phyloP scores from a whole-genome alignment of 768 basidiomycete genomes.

The Leccinum ochraceum region DNA sequence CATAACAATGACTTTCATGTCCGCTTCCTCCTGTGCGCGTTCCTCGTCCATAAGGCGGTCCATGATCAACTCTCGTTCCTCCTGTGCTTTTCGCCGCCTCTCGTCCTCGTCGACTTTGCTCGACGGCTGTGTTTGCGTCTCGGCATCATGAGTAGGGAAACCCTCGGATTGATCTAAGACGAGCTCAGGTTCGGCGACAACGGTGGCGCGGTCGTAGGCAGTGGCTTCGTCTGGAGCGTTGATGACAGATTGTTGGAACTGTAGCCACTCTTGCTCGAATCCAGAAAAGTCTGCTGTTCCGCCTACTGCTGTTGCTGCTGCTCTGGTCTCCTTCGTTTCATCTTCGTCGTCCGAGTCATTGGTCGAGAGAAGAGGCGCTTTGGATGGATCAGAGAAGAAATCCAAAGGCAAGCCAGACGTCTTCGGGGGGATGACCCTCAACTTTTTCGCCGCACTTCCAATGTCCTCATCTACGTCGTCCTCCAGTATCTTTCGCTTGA shows the following conservation, averaged over 20 bases:
- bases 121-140: conserved; percentile 18
- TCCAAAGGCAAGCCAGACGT: conserved; percentile 52
- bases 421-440: conserved; percentile 23
- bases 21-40: conserved; percentile 52
- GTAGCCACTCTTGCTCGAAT: conserved; percentile 67
- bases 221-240: conserved; percentile 52
- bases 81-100: conserved; percentile 56
- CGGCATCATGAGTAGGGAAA: conserved; percentile 42
- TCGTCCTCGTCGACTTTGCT: conserved; percentile 34
- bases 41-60: conserved; percentile 85
- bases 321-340: conserved; percentile 24
- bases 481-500: conserved; percentile 36
- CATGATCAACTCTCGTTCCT: conserved; percentile 84
- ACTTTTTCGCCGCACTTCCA: conserved; percentile 31
- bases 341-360: conserved; percentile 45
- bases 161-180: conserved; percentile 44
- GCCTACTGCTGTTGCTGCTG: conserved; percentile 1
- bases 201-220: neutral
- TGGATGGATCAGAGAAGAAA: conserved; percentile 81
- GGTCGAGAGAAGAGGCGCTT: conserved; percentile 40
- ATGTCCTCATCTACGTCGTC: conserved; percentile 28
- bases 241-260: conserved; percentile 67
- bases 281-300: neutral
- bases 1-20: conserved; percentile 34
- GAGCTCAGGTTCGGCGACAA: conserved; percentile 49